Base-by-base conservation (phyloP, 495 filamentous ascomycete genomes). In the Aspergillus leporis region DNA sequence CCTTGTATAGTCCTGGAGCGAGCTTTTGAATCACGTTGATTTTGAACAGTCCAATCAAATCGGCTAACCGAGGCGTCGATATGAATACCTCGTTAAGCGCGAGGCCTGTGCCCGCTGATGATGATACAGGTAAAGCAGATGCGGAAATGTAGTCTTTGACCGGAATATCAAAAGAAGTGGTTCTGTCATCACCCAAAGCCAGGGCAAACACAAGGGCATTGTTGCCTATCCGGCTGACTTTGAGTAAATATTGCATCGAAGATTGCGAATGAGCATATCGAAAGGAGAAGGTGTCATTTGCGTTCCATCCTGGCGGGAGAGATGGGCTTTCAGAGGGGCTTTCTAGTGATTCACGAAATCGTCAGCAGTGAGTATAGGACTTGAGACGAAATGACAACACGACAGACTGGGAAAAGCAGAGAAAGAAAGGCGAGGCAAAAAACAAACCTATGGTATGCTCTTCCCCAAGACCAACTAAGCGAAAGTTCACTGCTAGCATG, bases 231-330 rank as follows among this genome's bases (percentile, higher is more conserved):
- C 93, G 86, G 73, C 86, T 89, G 61, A 93, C 73, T 68, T 91
- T 92, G 52, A 98, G 65, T 12, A 97, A 77, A 67, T 88, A 98
- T 60, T 88, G 81, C 79, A 94, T 90, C 14, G 92, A 85, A 0
- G 92, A 95, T 70, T 97, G 91, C n/a, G 83, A 74, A 66, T 97
- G 95, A 2, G 87, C 83, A 76, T 98, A 98, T 53, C 93, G 85
- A 72, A 98, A 95, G 50, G 87, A 81, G 72, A 88, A 89, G 40
- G 81, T 74, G 12, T 81, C 83, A 59, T 81, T 81, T 36, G 82
- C 74, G 71, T 96, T 96, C 92, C 92, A 97, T 78, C 86, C 79
- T 18, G 79, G 21, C 4, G 90, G 89, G 9, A 98, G 83, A n/a
- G 86, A 79, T 48, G 72, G 61, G 49, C 70, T 63, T 40, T 84